Evolutionary conservation across 139 green algal species (phyloP), one percentile per base, ranked within the genome.

Genomic region (Chlorella ohadii): DNA sequence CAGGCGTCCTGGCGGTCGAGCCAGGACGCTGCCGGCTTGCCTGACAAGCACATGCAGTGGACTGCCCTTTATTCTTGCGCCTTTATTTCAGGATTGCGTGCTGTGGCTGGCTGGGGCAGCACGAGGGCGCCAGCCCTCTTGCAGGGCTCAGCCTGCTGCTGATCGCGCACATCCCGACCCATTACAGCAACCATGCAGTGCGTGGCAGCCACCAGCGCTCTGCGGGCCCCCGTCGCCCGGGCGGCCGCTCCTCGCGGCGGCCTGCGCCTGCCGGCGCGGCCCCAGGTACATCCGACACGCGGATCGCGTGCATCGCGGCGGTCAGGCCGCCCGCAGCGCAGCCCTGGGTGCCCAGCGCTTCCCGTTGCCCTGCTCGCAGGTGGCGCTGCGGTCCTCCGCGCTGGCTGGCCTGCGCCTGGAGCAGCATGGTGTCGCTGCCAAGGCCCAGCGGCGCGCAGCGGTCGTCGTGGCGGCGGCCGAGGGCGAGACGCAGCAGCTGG

Each of bases 401-500:
- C 44, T 84, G 13, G 39, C 17, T 3, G 68, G 80, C 25, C 22
- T 71, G 25, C 38, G 61, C 9, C 28, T 85, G 80, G 38, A 85
- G 80, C 68, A 79, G 67, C 80, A 63, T 9, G 38, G 17, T 11
- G 67, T 41, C 11, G 34, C 57, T 20, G 13, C 15, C 51, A 61
- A 33, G 38, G 28, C 51, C 28, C 68, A 72, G 68, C 67, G 71
- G 28, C 12, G 17, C 7, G 36, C 57, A 27, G 68, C 67, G 34
- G 31, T 79, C 44, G 57, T 77, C 4, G 12, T 16, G 4, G 80
- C 80, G 25, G 68, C 80, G 20, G 68, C 70, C 28, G 36, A 66
- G 34, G 79, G 31, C 15, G 36, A 85, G 57, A 34, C 73, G 55
- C 70, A 63, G 47, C 68, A 85, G 68, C 80, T 85, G 36, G 80